A percentile compares a stretch with the other conserved stretches of the same genome.
phyloP scores from a whole-genome alignment of 2,329 filamentous ascomycete genomes.

The Mariannaea sp. region DNA sequence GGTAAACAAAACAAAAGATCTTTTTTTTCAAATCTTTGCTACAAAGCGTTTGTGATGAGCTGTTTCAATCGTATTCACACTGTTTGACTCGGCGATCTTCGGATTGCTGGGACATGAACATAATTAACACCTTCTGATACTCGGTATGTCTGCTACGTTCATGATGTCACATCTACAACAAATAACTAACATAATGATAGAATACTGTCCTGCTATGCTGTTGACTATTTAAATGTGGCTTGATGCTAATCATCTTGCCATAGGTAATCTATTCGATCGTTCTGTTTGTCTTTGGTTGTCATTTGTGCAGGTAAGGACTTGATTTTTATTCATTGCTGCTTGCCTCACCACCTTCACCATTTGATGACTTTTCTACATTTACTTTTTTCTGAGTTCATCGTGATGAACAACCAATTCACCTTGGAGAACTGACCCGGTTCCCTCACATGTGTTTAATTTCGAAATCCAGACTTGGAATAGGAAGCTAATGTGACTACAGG shows the following conservation, averaged over 20 bases:
- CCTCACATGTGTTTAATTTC: constrained; percentile 11
- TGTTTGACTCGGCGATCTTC: constrained; percentile 56
- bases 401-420: constrained; percentile 62
- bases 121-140: constrained; percentile 58
- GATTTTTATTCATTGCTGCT: background rate
- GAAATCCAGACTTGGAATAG: background rate
- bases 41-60: constrained; percentile 52
- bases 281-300: background rate
- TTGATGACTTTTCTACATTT: constrained; percentile 56
- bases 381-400: constrained; percentile 59
- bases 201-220: constrained; percentile 7
- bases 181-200: constrained; percentile 18
- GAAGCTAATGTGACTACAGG: constrained; percentile 12
- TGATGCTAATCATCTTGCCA: constrained; percentile 23
- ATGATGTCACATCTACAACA: background rate
- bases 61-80: constrained; percentile 60
- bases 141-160: constrained; percentile 42
- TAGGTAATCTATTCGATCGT: constrained; percentile 14
- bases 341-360: constrained; percentile 39
- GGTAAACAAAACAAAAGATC: constrained; percentile 41
- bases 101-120: constrained; percentile 57
- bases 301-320: constrained; percentile 20
- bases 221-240: background rate
- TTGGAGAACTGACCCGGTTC: constrained; percentile 63
- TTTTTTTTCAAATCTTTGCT: constrained; percentile 21